A percentile compares a stretch with the other conserved stretches of the same genome.
phyloP scores from a whole-genome alignment of 129 eudicot genomes.

The Ambrosia artemisiifolia region DNA sequence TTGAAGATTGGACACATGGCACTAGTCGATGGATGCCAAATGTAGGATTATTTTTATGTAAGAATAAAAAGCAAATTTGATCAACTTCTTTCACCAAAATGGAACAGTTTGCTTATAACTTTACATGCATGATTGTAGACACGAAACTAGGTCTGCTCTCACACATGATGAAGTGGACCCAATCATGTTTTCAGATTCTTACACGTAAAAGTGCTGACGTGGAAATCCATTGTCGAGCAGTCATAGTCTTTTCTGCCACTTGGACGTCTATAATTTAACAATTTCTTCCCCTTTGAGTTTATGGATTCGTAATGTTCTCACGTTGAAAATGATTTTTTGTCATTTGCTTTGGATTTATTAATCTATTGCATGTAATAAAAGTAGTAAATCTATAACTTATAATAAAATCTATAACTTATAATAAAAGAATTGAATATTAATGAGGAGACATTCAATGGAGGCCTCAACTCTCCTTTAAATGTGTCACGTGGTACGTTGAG shows the following conservation, averaged over 20 bases:
- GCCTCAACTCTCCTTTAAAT: too few species aligned
- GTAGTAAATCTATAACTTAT: too few species aligned
- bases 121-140: constrained; percentile 27
- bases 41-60: not conserved
- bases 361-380: too few species aligned
- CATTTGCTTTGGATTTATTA: not conserved
- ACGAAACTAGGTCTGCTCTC: constrained; percentile 6
- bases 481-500: too few species aligned
- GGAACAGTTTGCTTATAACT: not conserved
- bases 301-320: not conserved
- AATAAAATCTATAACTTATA: too few species aligned
- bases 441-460: too few species aligned
- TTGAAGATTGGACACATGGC: constrained; percentile 12
- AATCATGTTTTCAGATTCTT: constrained; percentile 6
- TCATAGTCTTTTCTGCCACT: constrained; percentile 13
- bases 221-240: constrained; percentile 20
- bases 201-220: constrained; percentile 27
- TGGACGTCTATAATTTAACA: constrained; percentile 9
- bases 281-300: not conserved
- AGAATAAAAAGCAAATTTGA: constrained; percentile 13
- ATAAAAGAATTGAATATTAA: too few species aligned
- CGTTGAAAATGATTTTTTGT: not conserved
- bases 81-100: not conserved
- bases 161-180: constrained; percentile 20
- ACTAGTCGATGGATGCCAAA: constrained; percentile 8